A percentile compares a stretch with the other conserved stretches of the same genome.
These are phyloP conservation scores for Albatrellus ellisii DNA, from an alignment of 768 basidiomycete genomes.

Conservation along the genomic window DNA sequence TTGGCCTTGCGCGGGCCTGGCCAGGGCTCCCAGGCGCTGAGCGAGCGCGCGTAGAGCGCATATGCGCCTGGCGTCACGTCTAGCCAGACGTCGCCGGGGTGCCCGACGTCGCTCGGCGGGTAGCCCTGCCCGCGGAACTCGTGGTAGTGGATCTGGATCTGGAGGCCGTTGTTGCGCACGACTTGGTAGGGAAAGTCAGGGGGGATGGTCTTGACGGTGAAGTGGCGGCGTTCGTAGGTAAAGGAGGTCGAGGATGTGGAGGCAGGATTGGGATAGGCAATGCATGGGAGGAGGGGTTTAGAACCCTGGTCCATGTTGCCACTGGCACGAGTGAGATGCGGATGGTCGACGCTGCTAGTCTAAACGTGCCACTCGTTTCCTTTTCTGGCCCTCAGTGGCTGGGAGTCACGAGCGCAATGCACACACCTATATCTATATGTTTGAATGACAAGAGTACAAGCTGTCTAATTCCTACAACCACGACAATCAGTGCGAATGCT, in stretches of 20 bases:
- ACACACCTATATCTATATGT: too few species aligned
- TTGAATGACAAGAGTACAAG: too few species aligned
- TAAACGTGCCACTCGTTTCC: too few species aligned
- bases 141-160: conserved; percentile 16
- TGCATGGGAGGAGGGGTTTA: conserved; percentile 13
- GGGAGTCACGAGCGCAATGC: too few species aligned
- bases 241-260: conserved; percentile 10
- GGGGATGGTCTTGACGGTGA: conserved; percentile 12
- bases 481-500: too few species aligned
- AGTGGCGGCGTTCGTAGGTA: conserved; percentile 12
- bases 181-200: conserved; percentile 13
- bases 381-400: too few species aligned
- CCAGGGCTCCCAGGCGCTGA: conserved; percentile 11
- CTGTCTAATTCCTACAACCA: too few species aligned
- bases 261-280: conserved; percentile 13
- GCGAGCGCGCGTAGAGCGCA: conserved; percentile 9
- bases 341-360: neutral
- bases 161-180: conserved; percentile 12
- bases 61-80: conserved; percentile 12
- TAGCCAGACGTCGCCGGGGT: conserved; percentile 17
- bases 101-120: conserved; percentile 16
- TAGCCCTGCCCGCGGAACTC: conserved; percentile 18
- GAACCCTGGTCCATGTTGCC: conserved; percentile 5
- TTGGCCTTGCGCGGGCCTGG: conserved; percentile 15
- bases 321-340: too few species aligned